phyloP scores from a whole-genome alignment of 768 basidiomycete species.

The Boletus sp. region DNA sequence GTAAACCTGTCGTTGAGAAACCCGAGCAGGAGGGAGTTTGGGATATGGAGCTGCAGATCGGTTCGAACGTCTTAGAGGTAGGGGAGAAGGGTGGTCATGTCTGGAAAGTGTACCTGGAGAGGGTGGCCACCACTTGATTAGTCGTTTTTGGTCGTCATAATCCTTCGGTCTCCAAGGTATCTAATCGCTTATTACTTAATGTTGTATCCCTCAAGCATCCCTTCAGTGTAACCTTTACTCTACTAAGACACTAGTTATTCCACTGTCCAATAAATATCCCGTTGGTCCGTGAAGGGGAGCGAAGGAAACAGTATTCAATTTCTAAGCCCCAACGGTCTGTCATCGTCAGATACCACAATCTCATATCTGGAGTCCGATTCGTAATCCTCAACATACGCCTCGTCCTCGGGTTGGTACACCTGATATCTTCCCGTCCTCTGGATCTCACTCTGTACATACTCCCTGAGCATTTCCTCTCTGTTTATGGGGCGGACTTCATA shows the following conservation, averaged over 20 bases:
- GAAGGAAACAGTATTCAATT: slow-evolving; percentile 6
- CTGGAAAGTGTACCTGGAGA: slow-evolving; percentile 71
- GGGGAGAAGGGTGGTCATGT: slow-evolving; percentile 67
- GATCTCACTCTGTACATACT: slow-evolving; percentile 53
- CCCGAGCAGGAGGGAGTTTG: slow-evolving; percentile 52
- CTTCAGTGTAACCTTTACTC: slow-evolving; percentile 25
- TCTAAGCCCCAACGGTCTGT: slow-evolving; percentile 18
- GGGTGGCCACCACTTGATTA: slow-evolving; percentile 30
- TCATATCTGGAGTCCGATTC: slow-evolving; percentile 15
- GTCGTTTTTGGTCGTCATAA: slow-evolving; percentile 3
- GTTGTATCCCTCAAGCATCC: slow-evolving; percentile 19
- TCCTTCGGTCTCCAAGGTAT: slow-evolving; percentile 16
- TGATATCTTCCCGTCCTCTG: slow-evolving; percentile 62
- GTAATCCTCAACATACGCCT: slow-evolving; percentile 44
- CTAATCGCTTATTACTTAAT: slow-evolving; percentile 34
- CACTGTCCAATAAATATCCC: slow-evolving; percentile 7
- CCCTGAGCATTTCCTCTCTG: slow-evolving; percentile 62
- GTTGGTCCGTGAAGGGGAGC: not conserved
- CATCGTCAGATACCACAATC: slow-evolving; percentile 16
- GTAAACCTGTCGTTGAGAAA: slow-evolving; percentile 45
- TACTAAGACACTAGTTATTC: slow-evolving; percentile 22
- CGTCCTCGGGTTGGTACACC: slow-evolving; percentile 62
- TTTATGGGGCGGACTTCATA: slow-evolving; percentile 65
- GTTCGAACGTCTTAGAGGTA: slow-evolving; percentile 65
- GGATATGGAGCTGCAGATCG: slow-evolving; percentile 59